Evolutionary conservation across 2,329 filamentous ascomycete species (phyloP).

Genomic region (Zalaria sp.): DNA sequence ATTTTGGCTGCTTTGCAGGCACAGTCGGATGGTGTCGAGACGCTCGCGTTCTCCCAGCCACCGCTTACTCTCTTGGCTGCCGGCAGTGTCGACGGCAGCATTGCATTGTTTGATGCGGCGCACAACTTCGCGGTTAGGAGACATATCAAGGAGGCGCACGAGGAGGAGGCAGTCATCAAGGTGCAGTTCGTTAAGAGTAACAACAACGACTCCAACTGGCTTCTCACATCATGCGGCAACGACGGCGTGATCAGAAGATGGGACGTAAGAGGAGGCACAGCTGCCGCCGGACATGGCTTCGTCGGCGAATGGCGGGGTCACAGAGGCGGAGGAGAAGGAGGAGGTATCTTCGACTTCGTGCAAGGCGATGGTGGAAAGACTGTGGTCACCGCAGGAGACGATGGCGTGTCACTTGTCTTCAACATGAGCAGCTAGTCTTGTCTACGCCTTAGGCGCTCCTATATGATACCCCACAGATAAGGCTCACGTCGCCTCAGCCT

Average conservation of each 20-base stretch:
- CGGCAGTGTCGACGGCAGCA: slow-evolving; percentile 51
- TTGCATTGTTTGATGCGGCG: slow-evolving; percentile 75
- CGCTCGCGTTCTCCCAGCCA: slow-evolving; percentile 49
- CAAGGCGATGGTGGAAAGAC: slow-evolving; percentile 60
- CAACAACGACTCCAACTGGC: slow-evolving; percentile 33
- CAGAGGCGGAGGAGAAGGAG: slow-evolving; percentile 67
- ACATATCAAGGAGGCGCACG: slow-evolving; percentile 69
- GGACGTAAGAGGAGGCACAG: slow-evolving; percentile 61
- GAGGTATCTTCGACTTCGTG: slow-evolving; percentile 82
- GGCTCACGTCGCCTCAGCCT: slow-evolving; percentile 1
- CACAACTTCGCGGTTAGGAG: slow-evolving; percentile 77
- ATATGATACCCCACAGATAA: too few species aligned
- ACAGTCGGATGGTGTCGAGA: slow-evolving; percentile 68
- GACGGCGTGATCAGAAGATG: slow-evolving; percentile 83
- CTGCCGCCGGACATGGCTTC: slow-evolving; percentile 53
- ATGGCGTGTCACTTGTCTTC: slow-evolving; percentile 56
- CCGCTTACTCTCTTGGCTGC: slow-evolving; percentile 47
- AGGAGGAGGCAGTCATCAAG: slow-evolving; percentile 82
- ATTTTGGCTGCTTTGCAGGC: slow-evolving; percentile 76
- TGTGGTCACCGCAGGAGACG: slow-evolving; percentile 83
- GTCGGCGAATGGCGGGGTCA: slow-evolving; percentile 87
- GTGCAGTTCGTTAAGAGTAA: slow-evolving; percentile 62
- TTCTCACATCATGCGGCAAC: slow-evolving; percentile 80
- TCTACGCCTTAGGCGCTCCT: too few species aligned
- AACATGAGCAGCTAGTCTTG: too few species aligned